Base-by-base conservation (phyloP, 495 filamentous ascomycete genomes). In the Antarctomyces pellizariae region DNA sequence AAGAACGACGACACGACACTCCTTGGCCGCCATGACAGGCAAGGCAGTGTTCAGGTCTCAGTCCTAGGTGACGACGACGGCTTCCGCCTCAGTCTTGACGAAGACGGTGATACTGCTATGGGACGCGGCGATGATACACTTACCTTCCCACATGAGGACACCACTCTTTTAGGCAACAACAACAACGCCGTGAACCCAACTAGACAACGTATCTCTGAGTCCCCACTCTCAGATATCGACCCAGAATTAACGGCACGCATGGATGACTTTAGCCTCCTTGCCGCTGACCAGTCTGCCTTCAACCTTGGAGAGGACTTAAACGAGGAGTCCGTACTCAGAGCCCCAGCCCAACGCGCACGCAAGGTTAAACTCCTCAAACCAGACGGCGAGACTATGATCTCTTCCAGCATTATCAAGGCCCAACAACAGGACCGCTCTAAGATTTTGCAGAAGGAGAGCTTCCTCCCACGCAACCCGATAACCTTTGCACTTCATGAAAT, bases 401-500 rank as follows among this genome's bases (percentile, higher is more conserved):
- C 57, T 13, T 64, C 45, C 32, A 42, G 43, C 2, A 50, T 54
- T 25, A 75, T 93, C 50, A 76, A 75, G 44, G 59, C 67, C 20
- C 76, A 79, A 45, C 77, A 90, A 39, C 56, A 63, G 16, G 72
- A 83, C 34, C 70, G 72, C 33, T 68, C 73, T 11, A 71, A 67
- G 24, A 93, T 93, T 34, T 49, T 90, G 28, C 77, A 74, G 44
- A 65, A 67, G 5, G 60, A 74, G 13, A 63, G 64, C 8, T 90
- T 84, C 44, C 50, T 93, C 14, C 72, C 84, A 8, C 66, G 82
- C 20, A 79, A 97, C 36, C 78, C 83, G 1, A 64, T 78, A 20
- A 50, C 93, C 10, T 52, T 92, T 7, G 74, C 77, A 18, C 56
- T 97, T n/a, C 72, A 90, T 57, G 76, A 73, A 39, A 64, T 91